These are phyloP conservation scores for Moelleriella libera DNA, from an alignment of 2,329 filamentous ascomycete genomes.

Conservation along the genomic window DNA sequence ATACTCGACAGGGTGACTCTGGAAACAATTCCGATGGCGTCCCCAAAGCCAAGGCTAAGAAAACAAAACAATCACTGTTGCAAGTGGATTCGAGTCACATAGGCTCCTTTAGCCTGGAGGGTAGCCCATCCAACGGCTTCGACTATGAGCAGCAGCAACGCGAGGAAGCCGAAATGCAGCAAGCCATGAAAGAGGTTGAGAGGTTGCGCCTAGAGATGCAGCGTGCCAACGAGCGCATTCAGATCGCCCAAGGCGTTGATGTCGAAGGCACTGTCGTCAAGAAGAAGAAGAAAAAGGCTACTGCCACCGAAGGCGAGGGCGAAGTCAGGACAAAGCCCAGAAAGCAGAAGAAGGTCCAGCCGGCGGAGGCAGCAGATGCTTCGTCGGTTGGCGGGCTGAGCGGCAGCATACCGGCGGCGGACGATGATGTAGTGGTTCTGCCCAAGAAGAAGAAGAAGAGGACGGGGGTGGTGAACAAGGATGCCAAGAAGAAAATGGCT, in stretches of 20 bases:
- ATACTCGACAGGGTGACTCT: slow-evolving; percentile 34
- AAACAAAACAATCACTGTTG: slow-evolving; percentile 51
- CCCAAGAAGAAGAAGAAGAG: slow-evolving; percentile 28
- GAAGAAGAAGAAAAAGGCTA: slow-evolving; percentile 49
- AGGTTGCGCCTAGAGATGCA: slow-evolving; percentile 80
- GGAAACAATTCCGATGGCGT: slow-evolving; percentile 34
- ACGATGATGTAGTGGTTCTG: slow-evolving; percentile 12
- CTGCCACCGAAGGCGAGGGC: slow-evolving; percentile 11
- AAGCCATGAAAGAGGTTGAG: slow-evolving; percentile 82
- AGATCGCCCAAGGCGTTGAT: slow-evolving; percentile 54
- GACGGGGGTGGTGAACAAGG: slow-evolving; percentile 19
- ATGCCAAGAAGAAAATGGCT: slow-evolving; percentile 16
- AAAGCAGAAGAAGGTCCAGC: slow-evolving; percentile 21
- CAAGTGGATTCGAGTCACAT: slow-evolving; percentile 81
- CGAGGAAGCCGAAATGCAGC: slow-evolving; percentile 79
- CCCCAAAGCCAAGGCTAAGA: slow-evolving; percentile 27
- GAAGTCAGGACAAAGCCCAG: slow-evolving; percentile 14
- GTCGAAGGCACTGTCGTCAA: slow-evolving; percentile 51
- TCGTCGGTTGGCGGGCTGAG: not conserved
- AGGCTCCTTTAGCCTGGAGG: slow-evolving; percentile 53
- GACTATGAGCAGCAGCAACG: slow-evolving; percentile 54
- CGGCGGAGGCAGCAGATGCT: not conserved
- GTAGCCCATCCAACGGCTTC: slow-evolving; percentile 20
- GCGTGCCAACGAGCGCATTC: slow-evolving; percentile 59
- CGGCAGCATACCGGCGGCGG: not conserved